Base-by-base conservation (phyloP, 345 rosid genomes). In the Murraya paniculata region DNA sequence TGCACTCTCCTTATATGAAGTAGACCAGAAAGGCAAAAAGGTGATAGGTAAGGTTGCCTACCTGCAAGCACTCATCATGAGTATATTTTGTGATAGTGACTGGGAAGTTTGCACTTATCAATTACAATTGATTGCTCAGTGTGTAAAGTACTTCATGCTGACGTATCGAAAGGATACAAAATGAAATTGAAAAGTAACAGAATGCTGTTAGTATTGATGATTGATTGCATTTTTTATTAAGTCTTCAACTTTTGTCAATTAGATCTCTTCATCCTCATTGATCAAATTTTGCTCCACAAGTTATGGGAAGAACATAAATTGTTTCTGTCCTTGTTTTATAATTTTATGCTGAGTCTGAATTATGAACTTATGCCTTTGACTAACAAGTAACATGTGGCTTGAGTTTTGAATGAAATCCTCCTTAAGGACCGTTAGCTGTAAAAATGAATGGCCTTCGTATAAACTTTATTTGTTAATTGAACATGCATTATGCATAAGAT, bases 1-100 rank as follows among this genome's bases (percentile, higher is more conserved):
- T 82, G 98, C 93, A 76, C 75, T 94, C 19, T 94, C 99, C 73
- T 95, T 93, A 71, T 83, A 94, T 9, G 98, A 89, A 83, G 90
- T 59, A 78, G 90, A 93, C 83, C 83, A 64, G 28, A 90, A 97
- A 84, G 97, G 98, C 75, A 94, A 93, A 86, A 86, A 87, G 73
- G 85, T 89, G 22, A 84, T 93, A 33, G 98, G 99, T 97, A 89
- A 85, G 88, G 36, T 77, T 58, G 71, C 77, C 35, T 31, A 61
- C 41, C 57, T 31, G 10, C 25, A 72, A 69, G 57, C 33, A 68
- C 45, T 74, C 39, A 71, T 41, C 22, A 27, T 62, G 74, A 56
- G 19, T 21, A n/a, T 72, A 35, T 36, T 65, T 74, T 35, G 38
- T 28, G 19, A 60, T 48, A 27, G 45, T 56, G 21, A 53, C 39